Evolutionary conservation across 2,329 filamentous ascomycete species (phyloP).

Genomic region (Fusarium temperatum): DNA sequence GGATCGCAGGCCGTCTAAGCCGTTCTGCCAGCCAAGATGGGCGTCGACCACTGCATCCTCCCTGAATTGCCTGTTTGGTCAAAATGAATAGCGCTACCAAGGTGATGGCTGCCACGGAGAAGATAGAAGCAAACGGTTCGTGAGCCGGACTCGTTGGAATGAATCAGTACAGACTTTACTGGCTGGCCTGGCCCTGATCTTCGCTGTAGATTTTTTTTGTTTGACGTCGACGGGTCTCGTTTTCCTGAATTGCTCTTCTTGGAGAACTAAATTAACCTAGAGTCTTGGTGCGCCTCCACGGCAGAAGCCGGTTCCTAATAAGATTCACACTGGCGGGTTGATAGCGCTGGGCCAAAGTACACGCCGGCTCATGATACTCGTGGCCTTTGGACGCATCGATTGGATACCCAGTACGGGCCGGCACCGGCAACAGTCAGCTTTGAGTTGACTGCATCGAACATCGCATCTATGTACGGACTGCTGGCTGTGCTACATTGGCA

Average conservation of each 20-base stretch:
- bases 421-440: not conserved
- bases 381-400: conserved; percentile 2
- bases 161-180: conserved; percentile 10
- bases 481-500: conserved; percentile 25
- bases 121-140: conserved; percentile 26
- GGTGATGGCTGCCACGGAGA: conserved; percentile 19
- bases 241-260: conserved; percentile 3
- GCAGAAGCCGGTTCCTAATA: not conserved
- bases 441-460: not conserved
- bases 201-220: not conserved
- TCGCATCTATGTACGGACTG: not conserved
- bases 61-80: conserved; percentile 16
- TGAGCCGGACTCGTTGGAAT: conserved; percentile 33
- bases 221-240: not conserved
- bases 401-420: not conserved
- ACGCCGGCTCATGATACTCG: not conserved
- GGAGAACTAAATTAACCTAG: not conserved
- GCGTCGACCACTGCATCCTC: not conserved
- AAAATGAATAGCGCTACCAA: conserved; percentile 2
- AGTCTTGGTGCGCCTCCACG: conserved; percentile 4
- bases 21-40: not conserved
- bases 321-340: not conserved
- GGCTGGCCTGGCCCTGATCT: conserved; percentile 11
- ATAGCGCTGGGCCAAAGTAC: not conserved
- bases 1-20: conserved; percentile 24